A percentile compares a stretch with the other conserved stretches of the same genome.
phyloP scores from a whole-genome alignment of 2,329 filamentous ascomycete genomes.

The Penicillium sp. region DNA sequence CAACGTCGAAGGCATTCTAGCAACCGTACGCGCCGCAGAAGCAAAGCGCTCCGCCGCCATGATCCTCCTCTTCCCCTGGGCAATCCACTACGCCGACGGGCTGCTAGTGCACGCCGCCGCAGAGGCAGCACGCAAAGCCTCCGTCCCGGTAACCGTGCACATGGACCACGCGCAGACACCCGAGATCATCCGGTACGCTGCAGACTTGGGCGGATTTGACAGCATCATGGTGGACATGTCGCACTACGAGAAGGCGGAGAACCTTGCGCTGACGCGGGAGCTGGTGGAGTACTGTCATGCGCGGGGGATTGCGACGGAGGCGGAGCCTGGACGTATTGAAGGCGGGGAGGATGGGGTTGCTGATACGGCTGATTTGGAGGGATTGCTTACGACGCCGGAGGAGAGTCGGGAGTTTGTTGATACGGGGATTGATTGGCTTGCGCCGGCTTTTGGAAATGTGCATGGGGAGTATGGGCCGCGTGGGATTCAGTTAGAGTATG shows the following conservation, averaged over 20 bases:
- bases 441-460: constrained; percentile 74
- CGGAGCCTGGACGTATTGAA: constrained; percentile 69
- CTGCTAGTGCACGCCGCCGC: constrained; percentile 57
- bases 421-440: constrained; percentile 71
- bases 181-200: constrained; percentile 60
- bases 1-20: constrained; percentile 70
- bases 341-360: constrained; percentile 72
- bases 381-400: constrained; percentile 65
- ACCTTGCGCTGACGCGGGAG: constrained; percentile 63
- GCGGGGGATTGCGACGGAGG: constrained; percentile 66
- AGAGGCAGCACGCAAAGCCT: constrained; percentile 55
- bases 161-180: constrained; percentile 67
- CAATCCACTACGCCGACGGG: constrained; percentile 62
- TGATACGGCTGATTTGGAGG: constrained; percentile 63
- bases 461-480: constrained; percentile 70
- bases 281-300: constrained; percentile 63
- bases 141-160: constrained; percentile 62
- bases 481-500: constrained; percentile 64
- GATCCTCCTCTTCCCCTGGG: constrained; percentile 74
- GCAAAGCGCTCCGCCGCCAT: constrained; percentile 65
- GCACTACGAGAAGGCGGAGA: constrained; percentile 69
- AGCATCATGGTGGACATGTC: constrained; percentile 77
- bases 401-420: constrained; percentile 69
- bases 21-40: constrained; percentile 67
- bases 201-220: constrained; percentile 64